A percentile compares a stretch with the other conserved stretches of the same genome.
These are phyloP conservation scores for Bertia moriformis DNA, from an alignment of 2,329 filamentous ascomycete genomes.

Conservation along the genomic window DNA sequence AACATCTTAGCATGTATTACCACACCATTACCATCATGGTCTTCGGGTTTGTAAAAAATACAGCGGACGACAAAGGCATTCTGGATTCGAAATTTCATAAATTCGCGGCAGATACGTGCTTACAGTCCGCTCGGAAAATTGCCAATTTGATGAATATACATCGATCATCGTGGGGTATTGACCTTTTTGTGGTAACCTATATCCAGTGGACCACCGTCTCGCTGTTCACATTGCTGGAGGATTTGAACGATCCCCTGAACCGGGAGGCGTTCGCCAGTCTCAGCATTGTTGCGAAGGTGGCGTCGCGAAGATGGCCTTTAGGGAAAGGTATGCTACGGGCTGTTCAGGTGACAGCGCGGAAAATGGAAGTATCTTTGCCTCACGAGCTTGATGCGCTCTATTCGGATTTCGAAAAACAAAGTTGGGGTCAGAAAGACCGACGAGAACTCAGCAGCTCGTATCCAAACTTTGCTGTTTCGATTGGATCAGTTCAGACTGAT, in stretches of 20 bases:
- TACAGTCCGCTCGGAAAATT: not conserved
- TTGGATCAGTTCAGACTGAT: slow-evolving; percentile 3
- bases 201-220: not conserved
- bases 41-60: not conserved
- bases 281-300: not conserved
- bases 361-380: not conserved
- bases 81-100: too few relatives aligned
- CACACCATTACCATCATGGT: not conserved
- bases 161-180: not conserved
- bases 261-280: not conserved
- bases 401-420: not conserved
- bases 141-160: not conserved
- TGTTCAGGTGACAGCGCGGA: not conserved
- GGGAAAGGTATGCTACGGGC: not conserved
- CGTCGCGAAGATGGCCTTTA: not conserved
- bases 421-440: slow-evolving; percentile 3
- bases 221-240: not conserved
- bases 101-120: not conserved
- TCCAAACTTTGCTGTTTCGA: slow-evolving; percentile 5
- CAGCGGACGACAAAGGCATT: too few relatives aligned
- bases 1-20: not conserved
- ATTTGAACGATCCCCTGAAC: not conserved
- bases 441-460: slow-evolving; percentile 11
- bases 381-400: not conserved
- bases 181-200: not conserved